Evolutionary conservation across 2,329 filamentous ascomycete species (phyloP).

Genomic region (Colletotrichum camelliae): DNA sequence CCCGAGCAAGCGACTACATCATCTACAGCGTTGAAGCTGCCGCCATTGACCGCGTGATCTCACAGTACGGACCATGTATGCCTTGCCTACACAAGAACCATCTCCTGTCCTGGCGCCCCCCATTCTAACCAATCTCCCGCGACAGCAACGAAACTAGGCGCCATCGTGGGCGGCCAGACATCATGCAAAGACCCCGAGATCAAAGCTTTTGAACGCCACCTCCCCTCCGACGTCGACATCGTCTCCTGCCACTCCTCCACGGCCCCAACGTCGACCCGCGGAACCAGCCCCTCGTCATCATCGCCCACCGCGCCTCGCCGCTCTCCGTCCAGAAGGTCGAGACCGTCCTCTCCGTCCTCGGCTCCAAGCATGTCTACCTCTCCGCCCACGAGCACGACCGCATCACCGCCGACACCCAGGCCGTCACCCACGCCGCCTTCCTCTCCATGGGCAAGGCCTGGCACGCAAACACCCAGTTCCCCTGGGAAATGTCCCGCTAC

Average conservation of each 20-base stretch:
- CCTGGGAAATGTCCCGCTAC: conserved; percentile 96
- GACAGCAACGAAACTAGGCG: conserved; percentile 88
- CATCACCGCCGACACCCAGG: conserved; percentile 97
- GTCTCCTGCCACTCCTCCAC: conserved; percentile 97
- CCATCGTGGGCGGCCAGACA: conserved; percentile 96
- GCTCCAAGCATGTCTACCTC: conserved; percentile 86
- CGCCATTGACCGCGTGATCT: conserved; percentile 85
- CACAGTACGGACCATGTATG: conserved; percentile 88
- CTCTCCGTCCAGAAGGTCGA: conserved; percentile 80
- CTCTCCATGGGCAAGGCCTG: conserved; percentile 97
- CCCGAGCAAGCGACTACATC: conserved; percentile 95
- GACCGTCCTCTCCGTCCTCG: conserved; percentile 79
- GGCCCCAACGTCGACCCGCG: conserved; percentile 87
- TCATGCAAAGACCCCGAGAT: conserved; percentile 99
- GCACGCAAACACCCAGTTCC: conserved; percentile 94
- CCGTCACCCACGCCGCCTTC: conserved; percentile 96
- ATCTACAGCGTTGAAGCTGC: conserved; percentile 98
- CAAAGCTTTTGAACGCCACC: conserved; percentile 85
- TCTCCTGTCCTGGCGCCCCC: background rate
- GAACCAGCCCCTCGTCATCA: conserved; percentile 90
- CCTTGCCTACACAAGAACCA: background rate
- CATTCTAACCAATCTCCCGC: background rate
- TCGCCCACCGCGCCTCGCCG: conserved; percentile 88
- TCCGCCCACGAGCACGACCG: conserved; percentile 89
- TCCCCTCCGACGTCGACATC: conserved; percentile 89